Evolutionary conservation across 192 early-diverging fungal species (phyloP), one percentile per base, ranked within the genome.

Genomic region (Coemansia sp.): DNA sequence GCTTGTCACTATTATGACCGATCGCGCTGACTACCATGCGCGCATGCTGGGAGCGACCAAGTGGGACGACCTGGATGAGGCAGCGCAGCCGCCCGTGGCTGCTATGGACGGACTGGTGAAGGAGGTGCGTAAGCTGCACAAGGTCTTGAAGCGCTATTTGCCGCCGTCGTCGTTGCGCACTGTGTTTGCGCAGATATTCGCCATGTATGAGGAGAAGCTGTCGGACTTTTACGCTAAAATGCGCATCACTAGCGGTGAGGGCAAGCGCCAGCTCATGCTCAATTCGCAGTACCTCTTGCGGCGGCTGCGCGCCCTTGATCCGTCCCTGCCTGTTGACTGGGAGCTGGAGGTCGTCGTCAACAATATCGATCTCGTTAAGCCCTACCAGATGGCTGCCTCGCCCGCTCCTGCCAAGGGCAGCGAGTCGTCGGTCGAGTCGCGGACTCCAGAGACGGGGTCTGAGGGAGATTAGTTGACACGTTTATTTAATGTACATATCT

Each of bases 1-100:
- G 65, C 79, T 99, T 18, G 89, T 98, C 3, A 82, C 91, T 6
- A 98, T 98, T 62, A 98, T 99, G 97, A 86, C 93, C 21, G 96
- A 98, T 47, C 85, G 93, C 21, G 87, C 94, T 20, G 81, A 80
- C 14, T 75, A 89, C 41, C 94, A 98, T 65, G 83, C 89, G n/a
- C 85, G 89, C 31, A 84, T 86, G 34, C 86, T 99, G 47, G 84
- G 75, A 59, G 87, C 87, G 48, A 85, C 76, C 41, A 59, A 62
- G 6, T 85, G 83, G 83, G 83, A 84, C 31, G 70, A 67, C 12
- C 43, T 73, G 23, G 73, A 61, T 28, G 34, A 4, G n/a, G n/a
- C 64, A 0, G 35, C 61, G 12, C 66, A 65, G 62, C 58, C 73
- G 37, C 81, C 73, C 0, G 73, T 70, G 45, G 64, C 82, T 0